Evolutionary conservation across 805 yeast species (phyloP), one percentile per base, ranked within the genome.

Genomic region (Myxozyma vanderwaltii): DNA sequence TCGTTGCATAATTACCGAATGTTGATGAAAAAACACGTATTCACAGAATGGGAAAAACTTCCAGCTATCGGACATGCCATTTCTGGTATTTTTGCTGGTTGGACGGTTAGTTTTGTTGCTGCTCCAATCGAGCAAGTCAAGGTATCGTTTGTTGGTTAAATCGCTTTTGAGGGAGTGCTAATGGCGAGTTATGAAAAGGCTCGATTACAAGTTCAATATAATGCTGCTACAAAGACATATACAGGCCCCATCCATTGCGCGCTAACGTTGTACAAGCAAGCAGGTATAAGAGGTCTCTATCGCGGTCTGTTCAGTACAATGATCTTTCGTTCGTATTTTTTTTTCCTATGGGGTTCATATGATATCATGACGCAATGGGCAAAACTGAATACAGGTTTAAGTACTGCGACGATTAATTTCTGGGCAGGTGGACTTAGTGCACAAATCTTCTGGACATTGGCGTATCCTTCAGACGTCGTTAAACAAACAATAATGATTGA

Each of bases 331-430:
- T 84, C 96, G 0, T 88, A 88, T 73, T 91, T 90, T 71, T 79
- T 88, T 36, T 88, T 89, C 59, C 89, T 95, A 92, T 91, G 97
- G 97, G 96, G 96, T 1, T 84, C 95, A 0, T 91, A 91, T 71
- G 96, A 89, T 69, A 57, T 89, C 7, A 80, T 90, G 71, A 88
- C 95, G 6, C 77, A 81, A 55, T 85, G 80, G 78, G 84, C 90
- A 73, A 79, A 81, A 64, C 76, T 78, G 4, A 77, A 88, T 67
- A 89, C 96, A 0, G 73, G 75, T 40, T 65, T 89, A 79, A 82
- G 86, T 50, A 81, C 81, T 41, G 83, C 94, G 1, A 77, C 90
- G 0, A 79, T 90, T 59, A 90, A 89, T 72, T 90, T 90, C 75
- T 90, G 96, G 96, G 82, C 91, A 8, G 97, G 97, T 29, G 97